Conservation (phyloP, 208 protist genomes). For the Acanthamoeba royreba region DNA sequence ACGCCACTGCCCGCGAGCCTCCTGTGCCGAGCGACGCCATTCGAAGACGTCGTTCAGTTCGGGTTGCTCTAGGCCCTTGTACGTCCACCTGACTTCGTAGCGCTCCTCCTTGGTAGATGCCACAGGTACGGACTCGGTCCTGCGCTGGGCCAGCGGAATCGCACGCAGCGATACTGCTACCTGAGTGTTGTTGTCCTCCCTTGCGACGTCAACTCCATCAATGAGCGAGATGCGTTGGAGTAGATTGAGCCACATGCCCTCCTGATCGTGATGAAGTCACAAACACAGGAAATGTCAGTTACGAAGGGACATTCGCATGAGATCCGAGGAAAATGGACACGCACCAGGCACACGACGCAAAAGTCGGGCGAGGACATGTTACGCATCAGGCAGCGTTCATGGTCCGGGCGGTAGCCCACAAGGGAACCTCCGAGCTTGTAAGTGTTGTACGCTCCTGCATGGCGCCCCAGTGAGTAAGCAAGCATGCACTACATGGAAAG, state of each 20-base stretch:
- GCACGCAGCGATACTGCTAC: background rate
- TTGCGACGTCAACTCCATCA: background rate
- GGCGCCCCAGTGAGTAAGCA: background rate
- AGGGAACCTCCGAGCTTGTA: background rate
- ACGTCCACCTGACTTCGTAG: background rate
- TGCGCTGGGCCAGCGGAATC: background rate
- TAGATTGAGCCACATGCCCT: conserved; percentile 30
- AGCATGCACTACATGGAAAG: background rate
- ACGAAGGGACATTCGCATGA: background rate
- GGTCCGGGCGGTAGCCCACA: conserved; percentile 4
- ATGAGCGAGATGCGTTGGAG: background rate
- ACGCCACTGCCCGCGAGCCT: background rate
- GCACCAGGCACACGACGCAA: background rate
- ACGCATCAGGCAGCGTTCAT: conserved; percentile 40
- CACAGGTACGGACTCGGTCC: background rate
- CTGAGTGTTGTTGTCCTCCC: background rate
- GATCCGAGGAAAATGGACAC: background rate
- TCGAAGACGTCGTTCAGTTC: background rate
- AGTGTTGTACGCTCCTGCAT: background rate
- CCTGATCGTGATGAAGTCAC: background rate
- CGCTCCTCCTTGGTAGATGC: background rate
- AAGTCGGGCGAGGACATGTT: conserved; percentile 44
- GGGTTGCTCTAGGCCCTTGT: background rate
- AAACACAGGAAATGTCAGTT: background rate
- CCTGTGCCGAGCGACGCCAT: background rate